These are phyloP conservation scores for Pichia deserticola DNA, from an alignment of 805 yeast genomes.

Conservation along the genomic window DNA sequence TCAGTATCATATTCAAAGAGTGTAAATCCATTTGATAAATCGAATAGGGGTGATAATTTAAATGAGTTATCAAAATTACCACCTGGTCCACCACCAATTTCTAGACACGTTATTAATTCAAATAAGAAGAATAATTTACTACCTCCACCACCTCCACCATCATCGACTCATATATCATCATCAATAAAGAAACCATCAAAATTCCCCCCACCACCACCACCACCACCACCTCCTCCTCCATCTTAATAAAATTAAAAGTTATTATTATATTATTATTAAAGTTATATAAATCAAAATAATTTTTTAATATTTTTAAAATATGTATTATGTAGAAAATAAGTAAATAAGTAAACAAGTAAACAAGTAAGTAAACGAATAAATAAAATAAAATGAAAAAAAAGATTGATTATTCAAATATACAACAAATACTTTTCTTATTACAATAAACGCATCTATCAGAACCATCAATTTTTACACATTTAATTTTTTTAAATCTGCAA, in stretches of 20 bases:
- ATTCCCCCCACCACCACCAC: slow-evolving; percentile 7
- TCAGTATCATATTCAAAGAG: slow-evolving; percentile 1
- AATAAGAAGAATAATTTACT: neutral
- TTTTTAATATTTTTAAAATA: too few species aligned
- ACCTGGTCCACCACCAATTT: neutral
- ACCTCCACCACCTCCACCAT: slow-evolving; percentile 13
- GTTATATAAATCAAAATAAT: too few species aligned
- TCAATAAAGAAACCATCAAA: neutral
- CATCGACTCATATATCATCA: neutral
- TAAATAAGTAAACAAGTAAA: too few species aligned
- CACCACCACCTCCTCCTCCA: slow-evolving; percentile 6
- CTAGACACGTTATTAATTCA: neutral
- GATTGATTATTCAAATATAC: slow-evolving; percentile 37
- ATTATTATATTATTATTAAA: too few species aligned
- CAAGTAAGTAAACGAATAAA: too few species aligned
- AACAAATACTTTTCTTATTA: slow-evolving; percentile 23
- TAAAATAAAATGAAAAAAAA: too few species aligned
- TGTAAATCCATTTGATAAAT: neutral
- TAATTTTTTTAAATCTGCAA: slow-evolving; percentile 29
- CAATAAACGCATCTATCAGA: slow-evolving; percentile 22
- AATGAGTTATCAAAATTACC: too few species aligned
- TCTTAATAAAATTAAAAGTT: neutral
- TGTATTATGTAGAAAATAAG: too few species aligned
- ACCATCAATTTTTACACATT: slow-evolving; percentile 26
- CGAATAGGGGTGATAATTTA: neutral